phyloP scores from a whole-genome alignment of 2,329 filamentous ascomycete genomes.

The Pleoardoris graminearum region DNA sequence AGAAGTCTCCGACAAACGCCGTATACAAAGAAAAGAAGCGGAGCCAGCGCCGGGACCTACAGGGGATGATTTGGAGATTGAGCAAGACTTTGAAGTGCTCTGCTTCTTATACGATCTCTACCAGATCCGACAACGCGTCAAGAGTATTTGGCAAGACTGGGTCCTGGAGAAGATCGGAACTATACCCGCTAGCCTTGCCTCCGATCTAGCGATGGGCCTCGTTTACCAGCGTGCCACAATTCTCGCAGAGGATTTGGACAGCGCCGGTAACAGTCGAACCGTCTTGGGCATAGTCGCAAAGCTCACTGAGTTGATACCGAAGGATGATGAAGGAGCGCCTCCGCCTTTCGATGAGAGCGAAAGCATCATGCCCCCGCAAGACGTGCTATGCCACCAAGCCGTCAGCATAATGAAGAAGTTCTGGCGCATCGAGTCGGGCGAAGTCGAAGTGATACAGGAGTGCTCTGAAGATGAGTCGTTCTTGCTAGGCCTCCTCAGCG shows the following conservation, averaged over 20 bases:
- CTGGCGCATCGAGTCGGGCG: background rate
- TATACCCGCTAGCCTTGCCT: conserved; percentile 18
- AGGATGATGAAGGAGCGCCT: background rate
- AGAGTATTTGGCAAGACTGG: conserved; percentile 17
- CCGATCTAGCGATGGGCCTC: conserved; percentile 20
- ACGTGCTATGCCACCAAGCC: conserved; percentile 16
- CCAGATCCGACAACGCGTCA: conserved; percentile 15
- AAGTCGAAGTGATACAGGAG: background rate
- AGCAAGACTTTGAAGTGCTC: conserved; percentile 19
- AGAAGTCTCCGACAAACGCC: background rate
- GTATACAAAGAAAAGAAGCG: background rate
- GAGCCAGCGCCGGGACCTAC: background rate
- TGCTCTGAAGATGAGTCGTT: background rate
- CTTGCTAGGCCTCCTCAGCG: conserved; percentile 13
- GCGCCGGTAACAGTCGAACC: background rate
- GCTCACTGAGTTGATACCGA: conserved; percentile 3
- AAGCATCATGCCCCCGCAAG: background rate
- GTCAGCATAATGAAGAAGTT: conserved; percentile 7
- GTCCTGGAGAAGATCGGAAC: conserved; percentile 7
- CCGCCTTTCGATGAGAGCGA: background rate
- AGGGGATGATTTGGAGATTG: conserved; percentile 13
- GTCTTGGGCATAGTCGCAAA: conserved; percentile 8
- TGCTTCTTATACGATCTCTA: conserved; percentile 23
- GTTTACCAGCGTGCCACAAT: conserved; percentile 16
- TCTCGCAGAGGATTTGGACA: conserved; percentile 13